A percentile compares a stretch with the other conserved stretches of the same genome.
Evolutionary conservation across 73 alveolate species (phyloP).

Genomic region (Tetrahymena elliotti): DNA sequence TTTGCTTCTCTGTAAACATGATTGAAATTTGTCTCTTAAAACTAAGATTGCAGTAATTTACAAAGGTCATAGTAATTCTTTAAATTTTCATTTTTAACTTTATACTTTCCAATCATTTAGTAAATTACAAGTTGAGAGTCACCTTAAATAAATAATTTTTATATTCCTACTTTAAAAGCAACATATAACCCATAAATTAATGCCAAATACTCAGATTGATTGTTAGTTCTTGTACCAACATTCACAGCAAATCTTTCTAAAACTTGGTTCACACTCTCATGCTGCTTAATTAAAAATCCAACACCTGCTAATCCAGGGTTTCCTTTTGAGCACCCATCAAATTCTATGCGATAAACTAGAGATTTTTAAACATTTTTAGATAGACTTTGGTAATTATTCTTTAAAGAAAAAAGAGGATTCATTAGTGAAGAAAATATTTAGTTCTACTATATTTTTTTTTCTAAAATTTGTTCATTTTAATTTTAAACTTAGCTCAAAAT

Average conservation of each 20-base stretch:
- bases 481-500: too few species aligned
- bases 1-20: neutral
- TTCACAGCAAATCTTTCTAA: neutral
- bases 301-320: neutral
- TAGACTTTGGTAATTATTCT: neutral
- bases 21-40: neutral
- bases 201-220: neutral
- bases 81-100: neutral
- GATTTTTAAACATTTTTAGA: neutral
- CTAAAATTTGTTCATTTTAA: neutral
- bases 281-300: neutral
- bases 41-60: neutral
- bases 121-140: neutral
- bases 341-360: neutral
- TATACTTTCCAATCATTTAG: neutral
- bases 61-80: neutral
- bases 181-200: neutral
- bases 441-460: neutral
- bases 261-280: neutral
- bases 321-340: neutral
- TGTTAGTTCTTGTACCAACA: neutral
- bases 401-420: neutral
- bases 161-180: neutral
- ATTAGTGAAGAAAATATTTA: neutral
- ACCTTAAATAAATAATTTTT: neutral